Evolutionary conservation across 2,329 filamentous ascomycete species (phyloP).

Genomic region (Cyphellophora attinorum): DNA sequence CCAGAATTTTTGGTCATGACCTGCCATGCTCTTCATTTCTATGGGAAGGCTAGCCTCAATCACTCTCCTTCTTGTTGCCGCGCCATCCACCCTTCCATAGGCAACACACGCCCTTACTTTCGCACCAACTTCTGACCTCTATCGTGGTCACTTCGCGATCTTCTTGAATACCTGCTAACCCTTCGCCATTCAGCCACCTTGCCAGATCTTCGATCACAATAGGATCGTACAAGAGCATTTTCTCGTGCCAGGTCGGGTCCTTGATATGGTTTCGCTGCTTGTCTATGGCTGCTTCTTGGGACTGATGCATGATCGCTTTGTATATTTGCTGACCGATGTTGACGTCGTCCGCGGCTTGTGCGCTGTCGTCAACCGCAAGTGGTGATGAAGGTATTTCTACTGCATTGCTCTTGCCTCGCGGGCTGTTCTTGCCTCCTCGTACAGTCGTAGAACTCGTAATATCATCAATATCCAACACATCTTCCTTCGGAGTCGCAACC

Average conservation of each 20-base stretch:
- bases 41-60: too few relatives aligned
- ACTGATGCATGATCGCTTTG: slow-evolving; percentile 31
- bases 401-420: too few relatives aligned
- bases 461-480: too few relatives aligned
- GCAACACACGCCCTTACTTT: slow-evolving; percentile 77
- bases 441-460: too few relatives aligned
- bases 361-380: background rate
- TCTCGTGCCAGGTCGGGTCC: slow-evolving; percentile 69
- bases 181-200: slow-evolving; percentile 68
- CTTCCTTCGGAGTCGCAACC: too few relatives aligned
- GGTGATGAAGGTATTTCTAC: too few relatives aligned
- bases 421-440: too few relatives aligned
- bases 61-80: too few relatives aligned
- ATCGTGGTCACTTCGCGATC: slow-evolving; percentile 53
- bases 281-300: slow-evolving; percentile 20
- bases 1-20: too few relatives aligned
- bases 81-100: slow-evolving; percentile 48
- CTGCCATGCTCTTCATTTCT: too few relatives aligned
- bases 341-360: background rate
- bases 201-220: slow-evolving; percentile 80
- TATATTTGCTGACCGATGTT: slow-evolving; percentile 1
- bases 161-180: slow-evolving; percentile 52
- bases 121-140: slow-evolving; percentile 82
- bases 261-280: slow-evolving; percentile 29
- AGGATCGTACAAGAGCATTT: slow-evolving; percentile 87